A percentile compares a stretch with the other conserved stretches of the same genome.
These are phyloP conservation scores for Atkinsonella hypoxylon DNA, from an alignment of 2,329 filamentous ascomycete species.

Conservation along the genomic window DNA sequence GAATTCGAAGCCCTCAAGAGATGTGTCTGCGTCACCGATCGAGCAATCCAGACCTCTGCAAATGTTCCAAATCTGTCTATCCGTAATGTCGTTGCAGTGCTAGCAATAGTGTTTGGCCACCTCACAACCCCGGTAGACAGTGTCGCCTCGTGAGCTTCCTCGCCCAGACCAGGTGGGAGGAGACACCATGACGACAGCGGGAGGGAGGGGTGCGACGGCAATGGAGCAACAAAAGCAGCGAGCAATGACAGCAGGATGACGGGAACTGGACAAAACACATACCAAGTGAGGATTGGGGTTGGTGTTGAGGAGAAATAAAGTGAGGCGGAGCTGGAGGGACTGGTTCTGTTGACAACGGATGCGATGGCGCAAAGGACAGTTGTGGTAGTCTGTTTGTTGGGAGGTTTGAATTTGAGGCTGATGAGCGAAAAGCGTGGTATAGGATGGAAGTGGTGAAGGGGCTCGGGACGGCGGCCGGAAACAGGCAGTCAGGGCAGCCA, in stretches of 20 bases:
- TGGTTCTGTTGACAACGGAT: constrained; percentile 10
- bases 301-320: not conserved
- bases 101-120: not conserved
- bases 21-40: constrained; percentile 1
- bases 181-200: constrained; percentile 28
- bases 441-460: constrained; percentile 21
- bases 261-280: constrained; percentile 5
- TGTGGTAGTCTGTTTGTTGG: constrained; percentile 14
- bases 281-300: constrained; percentile 5
- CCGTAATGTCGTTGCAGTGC: not conserved
- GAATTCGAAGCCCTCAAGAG: not conserved
- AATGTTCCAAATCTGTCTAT: not conserved
- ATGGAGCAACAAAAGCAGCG: constrained; percentile 7
- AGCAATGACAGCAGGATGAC: constrained; percentile 7
- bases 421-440: constrained; percentile 20
- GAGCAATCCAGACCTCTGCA: not conserved
- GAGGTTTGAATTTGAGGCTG: constrained; percentile 18
- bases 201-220: constrained; percentile 15
- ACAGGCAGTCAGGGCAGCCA: not conserved
- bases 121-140: not conserved
- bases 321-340: not conserved
- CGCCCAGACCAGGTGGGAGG: not conserved
- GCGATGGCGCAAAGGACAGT: constrained; percentile 8
- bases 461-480: constrained; percentile 14
- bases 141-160: constrained; percentile 1